Percentiles rank a stretch among this genome's conserved stretches.
These are phyloP conservation scores for Brasilioporus rufonigricans DNA, from an alignment of 768 basidiomycete species.

Conservation along the genomic window DNA sequence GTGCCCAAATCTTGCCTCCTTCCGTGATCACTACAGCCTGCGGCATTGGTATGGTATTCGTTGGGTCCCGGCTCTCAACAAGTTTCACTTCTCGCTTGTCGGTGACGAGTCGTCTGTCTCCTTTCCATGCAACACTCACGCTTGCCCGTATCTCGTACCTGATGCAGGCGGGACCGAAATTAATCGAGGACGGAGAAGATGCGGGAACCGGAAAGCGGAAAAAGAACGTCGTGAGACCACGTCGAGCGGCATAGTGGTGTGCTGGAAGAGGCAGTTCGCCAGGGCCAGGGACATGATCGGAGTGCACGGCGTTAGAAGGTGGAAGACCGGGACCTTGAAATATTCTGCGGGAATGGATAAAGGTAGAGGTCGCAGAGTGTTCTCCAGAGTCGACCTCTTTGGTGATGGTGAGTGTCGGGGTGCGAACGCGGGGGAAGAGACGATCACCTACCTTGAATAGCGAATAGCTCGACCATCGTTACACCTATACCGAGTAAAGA, in stretches of 20 bases:
- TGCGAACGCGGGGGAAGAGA: background rate
- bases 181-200: slow-evolving; percentile 67
- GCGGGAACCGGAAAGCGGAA: slow-evolving; percentile 73
- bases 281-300: slow-evolving; percentile 45
- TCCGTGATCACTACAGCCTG: slow-evolving; percentile 70
- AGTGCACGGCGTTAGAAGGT: slow-evolving; percentile 79
- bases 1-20: slow-evolving; percentile 76
- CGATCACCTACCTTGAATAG: slow-evolving; percentile 54
- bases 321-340: slow-evolving; percentile 84
- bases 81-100: slow-evolving; percentile 61
- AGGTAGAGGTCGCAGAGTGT: slow-evolving; percentile 77
- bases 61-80: slow-evolving; percentile 49
- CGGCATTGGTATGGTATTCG: slow-evolving; percentile 37
- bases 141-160: slow-evolving; percentile 73
- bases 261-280: slow-evolving; percentile 62
- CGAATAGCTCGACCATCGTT: slow-evolving; percentile 78
- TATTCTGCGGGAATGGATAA: slow-evolving; percentile 63
- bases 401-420: slow-evolving; percentile 5
- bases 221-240: slow-evolving; percentile 74
- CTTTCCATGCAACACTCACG: slow-evolving; percentile 73
- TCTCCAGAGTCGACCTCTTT: slow-evolving; percentile 74
- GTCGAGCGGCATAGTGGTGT: slow-evolving; percentile 69
- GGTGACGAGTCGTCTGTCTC: slow-evolving; percentile 65
- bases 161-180: slow-evolving; percentile 66
- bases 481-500: slow-evolving; percentile 67